Base-by-base conservation (phyloP, 345 rosid genomes). In the Cardamine occulta region DNA sequence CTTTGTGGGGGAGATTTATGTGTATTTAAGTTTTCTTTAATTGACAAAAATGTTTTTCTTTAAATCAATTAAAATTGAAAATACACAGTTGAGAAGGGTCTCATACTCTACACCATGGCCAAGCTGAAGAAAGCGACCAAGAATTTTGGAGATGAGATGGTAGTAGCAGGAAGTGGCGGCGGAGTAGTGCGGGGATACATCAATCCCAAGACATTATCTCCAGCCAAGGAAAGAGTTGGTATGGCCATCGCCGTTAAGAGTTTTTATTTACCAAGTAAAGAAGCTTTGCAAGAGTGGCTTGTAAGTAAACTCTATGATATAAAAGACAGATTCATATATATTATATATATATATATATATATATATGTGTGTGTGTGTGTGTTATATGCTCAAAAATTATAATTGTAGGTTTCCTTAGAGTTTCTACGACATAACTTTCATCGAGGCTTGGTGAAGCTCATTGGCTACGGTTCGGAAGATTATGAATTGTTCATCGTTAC, bases 211-310 rank as follows among this genome's bases (percentile, higher is more conserved):
- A 61, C 66, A 1, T 21, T 61, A 37, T 39, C 32, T 39, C 49
- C 66, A 6, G 49, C 66, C 7, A 61, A 61, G 12, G 18, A 61
- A 39, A 32, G 49, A 1, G 7, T 13, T 61, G 66, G 49, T 9
- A 61, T 61, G 11, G 29, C 48, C 23, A 23, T 63, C 1, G 37
- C 53, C 0, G 39, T 63, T n/a, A 63, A 63, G n/a, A 8, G 1
- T 4, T 2, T 17, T 44, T 44, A 26, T 23, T 63, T 63, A 44
- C 1, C 53, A 7, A 1, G 3, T 35, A 4, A 35, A 8, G 24
- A 63, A 63, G 52, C 52, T 42, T 63, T 63, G 35, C 68, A 42
- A 42, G 15, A 63, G 4, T 63, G 68, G 68, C 68, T 44, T 63
- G 53, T 63, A 63, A 63, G 68, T 62, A 4, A 7, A 35, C 11